A percentile compares a stretch with the other conserved stretches of the same genome.
phyloP scores from a whole-genome alignment of 2,329 filamentous ascomycete species.

The Paecilomyces dactylethromorphus region DNA sequence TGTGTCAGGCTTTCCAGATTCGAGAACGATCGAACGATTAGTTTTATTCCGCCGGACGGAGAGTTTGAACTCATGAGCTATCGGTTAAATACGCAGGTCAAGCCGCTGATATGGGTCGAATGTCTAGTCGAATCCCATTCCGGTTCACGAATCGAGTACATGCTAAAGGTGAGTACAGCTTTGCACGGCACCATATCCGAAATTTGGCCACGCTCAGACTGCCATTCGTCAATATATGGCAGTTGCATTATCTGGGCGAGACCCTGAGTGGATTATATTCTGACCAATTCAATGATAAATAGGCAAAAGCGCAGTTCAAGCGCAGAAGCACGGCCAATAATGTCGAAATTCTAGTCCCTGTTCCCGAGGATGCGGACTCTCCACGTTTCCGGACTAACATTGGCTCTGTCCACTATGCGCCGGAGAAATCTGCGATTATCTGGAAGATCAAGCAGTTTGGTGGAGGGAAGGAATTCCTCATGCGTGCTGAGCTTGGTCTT shows the following conservation, averaged over 20 bases:
- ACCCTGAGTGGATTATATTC: not conserved
- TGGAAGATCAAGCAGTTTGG: constrained; percentile 99
- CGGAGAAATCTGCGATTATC: constrained; percentile 93
- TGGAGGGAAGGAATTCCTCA: constrained; percentile 95
- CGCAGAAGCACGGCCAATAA: constrained; percentile 96
- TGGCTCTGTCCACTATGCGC: constrained; percentile 92
- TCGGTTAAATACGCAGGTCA: constrained; percentile 95
- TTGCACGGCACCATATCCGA: not conserved
- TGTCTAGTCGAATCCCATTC: constrained; percentile 95
- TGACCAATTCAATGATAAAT: constrained; percentile 4
- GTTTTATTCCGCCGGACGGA: constrained; percentile 95
- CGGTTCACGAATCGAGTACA: constrained; percentile 93
- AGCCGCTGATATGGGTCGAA: constrained; percentile 97
- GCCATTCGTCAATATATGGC: not conserved
- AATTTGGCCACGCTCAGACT: not conserved
- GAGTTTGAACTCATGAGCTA: constrained; percentile 99
- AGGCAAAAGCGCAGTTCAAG: constrained; percentile 95
- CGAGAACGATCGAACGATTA: constrained; percentile 97
- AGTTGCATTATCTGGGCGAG: not conserved
- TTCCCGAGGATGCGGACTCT: constrained; percentile 93
- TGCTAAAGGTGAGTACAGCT: constrained; percentile 66
- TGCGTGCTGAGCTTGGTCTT: constrained; percentile 91
- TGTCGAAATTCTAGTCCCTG: constrained; percentile 93
- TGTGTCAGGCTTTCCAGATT: constrained; percentile 93
- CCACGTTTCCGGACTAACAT: constrained; percentile 97